Evolutionary conservation across 495 filamentous ascomycete species (phyloP).

Genomic region (Daldinia concentrica): DNA sequence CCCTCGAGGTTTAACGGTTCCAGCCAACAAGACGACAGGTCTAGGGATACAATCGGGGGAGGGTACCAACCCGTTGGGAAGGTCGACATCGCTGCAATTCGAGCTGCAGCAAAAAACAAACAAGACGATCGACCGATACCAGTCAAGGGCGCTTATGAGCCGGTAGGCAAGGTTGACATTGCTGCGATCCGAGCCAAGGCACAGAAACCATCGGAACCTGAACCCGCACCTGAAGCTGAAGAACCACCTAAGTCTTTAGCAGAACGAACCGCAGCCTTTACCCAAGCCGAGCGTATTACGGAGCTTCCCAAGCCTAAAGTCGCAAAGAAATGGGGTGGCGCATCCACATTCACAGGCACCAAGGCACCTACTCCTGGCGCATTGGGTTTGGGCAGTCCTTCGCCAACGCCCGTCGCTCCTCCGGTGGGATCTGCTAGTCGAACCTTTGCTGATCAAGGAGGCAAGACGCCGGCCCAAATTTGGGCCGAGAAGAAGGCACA

Average conservation of each 20-base stretch:
- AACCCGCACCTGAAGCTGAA: constrained; percentile 55
- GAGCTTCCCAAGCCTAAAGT: constrained; percentile 93
- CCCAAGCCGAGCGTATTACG: constrained; percentile 80
- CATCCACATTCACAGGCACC: constrained; percentile 80
- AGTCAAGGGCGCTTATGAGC: constrained; percentile 92
- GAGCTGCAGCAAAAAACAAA: constrained; percentile 75
- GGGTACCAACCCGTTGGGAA: constrained; percentile 97
- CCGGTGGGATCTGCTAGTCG: constrained; percentile 83
- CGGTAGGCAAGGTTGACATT: constrained; percentile 93
- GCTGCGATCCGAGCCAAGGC: constrained; percentile 86
- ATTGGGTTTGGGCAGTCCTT: constrained; percentile 64
- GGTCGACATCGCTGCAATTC: constrained; percentile 91
- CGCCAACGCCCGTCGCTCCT: constrained; percentile 58
- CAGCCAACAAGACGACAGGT: constrained; percentile 49
- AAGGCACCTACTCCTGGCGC: constrained; percentile 82
- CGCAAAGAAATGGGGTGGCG: constrained; percentile 81
- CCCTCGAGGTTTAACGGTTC: constrained; percentile 62
- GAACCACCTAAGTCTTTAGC: constrained; percentile 66
- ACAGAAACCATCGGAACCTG: constrained; percentile 65
- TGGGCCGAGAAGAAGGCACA: constrained; percentile 97
- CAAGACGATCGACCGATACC: constrained; percentile 79
- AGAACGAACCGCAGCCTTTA: constrained; percentile 73
- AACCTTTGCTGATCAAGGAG: constrained; percentile 92
- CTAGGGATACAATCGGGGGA: constrained; percentile 77
- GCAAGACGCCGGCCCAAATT: constrained; percentile 94